Conservation (phyloP, 306 rosid species). For the Herpetospermum pedunculosum region DNA sequence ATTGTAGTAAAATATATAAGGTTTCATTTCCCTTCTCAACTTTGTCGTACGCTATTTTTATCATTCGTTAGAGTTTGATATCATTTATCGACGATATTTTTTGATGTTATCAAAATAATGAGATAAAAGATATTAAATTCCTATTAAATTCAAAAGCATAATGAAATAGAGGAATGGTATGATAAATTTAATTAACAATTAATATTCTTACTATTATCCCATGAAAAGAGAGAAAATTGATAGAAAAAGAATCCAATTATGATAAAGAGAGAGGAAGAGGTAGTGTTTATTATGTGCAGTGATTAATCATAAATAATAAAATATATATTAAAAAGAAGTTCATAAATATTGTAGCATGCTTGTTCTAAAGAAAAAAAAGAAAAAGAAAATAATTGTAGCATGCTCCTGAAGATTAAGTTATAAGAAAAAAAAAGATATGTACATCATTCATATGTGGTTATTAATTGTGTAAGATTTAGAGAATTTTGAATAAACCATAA, state of each 20-base stretch:
- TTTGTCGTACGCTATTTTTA: not conserved
- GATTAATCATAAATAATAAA: not conserved
- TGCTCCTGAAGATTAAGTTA: not conserved
- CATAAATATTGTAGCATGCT: not conserved
- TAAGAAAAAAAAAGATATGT: no score
- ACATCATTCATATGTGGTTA: no score
- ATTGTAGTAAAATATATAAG: not conserved
- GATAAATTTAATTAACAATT: no score
- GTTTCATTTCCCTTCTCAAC: not conserved
- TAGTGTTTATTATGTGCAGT: not conserved
- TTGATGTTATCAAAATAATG: not conserved
- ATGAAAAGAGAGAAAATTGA: not conserved
- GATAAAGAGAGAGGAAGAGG: no score
- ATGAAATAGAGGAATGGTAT: no score
- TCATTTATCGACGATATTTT: not conserved
- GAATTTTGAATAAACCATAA: not conserved
- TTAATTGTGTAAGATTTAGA: no score
- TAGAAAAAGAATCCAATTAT: no score
- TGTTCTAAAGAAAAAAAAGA: not conserved
- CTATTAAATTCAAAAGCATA: no score
- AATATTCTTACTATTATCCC: no score
- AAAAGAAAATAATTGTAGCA: no score
- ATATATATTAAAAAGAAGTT: no score
- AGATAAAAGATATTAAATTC: not conserved
- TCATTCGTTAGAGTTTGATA: no score